Evolutionary conservation across 2,329 filamentous ascomycete species (phyloP).

Genomic region (Eutypella sp.): DNA sequence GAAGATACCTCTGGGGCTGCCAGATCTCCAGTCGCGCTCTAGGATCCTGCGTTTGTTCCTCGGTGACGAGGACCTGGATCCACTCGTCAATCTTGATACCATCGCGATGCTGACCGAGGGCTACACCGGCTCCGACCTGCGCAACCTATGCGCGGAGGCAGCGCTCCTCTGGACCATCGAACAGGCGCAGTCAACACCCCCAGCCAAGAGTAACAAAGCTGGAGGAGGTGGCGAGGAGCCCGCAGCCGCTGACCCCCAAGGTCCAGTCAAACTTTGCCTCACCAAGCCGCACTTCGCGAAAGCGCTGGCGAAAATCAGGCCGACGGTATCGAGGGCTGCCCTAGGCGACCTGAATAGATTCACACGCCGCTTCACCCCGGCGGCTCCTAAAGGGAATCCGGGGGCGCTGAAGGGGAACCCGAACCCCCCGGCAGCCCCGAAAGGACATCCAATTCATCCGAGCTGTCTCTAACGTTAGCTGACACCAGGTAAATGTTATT

Average conservation of each 20-base stretch:
- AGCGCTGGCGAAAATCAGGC: background rate
- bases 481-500: too few relatives aligned
- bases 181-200: background rate
- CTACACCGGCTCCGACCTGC: constrained; percentile 48
- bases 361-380: background rate
- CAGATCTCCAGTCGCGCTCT: constrained; percentile 37
- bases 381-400: background rate
- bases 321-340: background rate
- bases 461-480: too few relatives aligned
- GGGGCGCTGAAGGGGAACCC: background rate
- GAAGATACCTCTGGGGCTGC: constrained; percentile 43
- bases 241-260: too few relatives aligned
- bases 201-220: background rate
- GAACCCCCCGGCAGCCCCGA: background rate
- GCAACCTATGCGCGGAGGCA: constrained; percentile 45
- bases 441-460: too few relatives aligned
- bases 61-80: constrained; percentile 38
- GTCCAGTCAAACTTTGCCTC: background rate
- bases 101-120: constrained; percentile 39
- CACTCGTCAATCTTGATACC: constrained; percentile 34
- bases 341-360: background rate
- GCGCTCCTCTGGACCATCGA: constrained; percentile 20
- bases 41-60: constrained; percentile 45
- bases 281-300: background rate
- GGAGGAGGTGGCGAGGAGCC: too few relatives aligned